Evolutionary conservation across 371 early-diverging fungal species (phyloP), one percentile per base, ranked within the genome.

Genomic region (Mortierella sp.): DNA sequence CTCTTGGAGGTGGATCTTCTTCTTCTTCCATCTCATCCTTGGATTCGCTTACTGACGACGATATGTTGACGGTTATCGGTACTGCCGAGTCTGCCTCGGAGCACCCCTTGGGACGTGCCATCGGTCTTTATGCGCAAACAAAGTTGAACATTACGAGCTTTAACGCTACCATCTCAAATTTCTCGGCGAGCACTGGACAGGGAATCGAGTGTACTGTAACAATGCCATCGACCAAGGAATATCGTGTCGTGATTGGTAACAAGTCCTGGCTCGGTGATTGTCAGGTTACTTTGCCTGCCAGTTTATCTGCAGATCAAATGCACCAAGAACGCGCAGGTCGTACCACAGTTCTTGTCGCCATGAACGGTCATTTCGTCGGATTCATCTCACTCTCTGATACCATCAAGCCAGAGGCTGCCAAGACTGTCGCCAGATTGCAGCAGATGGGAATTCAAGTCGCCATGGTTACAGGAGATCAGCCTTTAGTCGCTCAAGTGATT

Each of bases 401-500:
- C 15, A 69, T 97, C 72, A 94, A 95, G 51, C 93, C 96, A 0
- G 95, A 96, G 70, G 84, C 97, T 0, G 77, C 84, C 31, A 74
- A 85, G 4, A 89, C 94, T 0, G 86, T 98, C 1, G 86, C 86
- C 10, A 89, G 92, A 1, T 82, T 98, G 42, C 87, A 90, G 61
- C 57, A 61, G 2, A 92, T 98, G 89, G 93, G 93, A 23, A 87
- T 97, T 28, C 85, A 86, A 15, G 89, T 89, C 10, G 89, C 92
- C 13, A 97, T 99, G 96, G 92, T 96, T 23, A 98, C 99, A 0
- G 99, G 99, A 19, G 99, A 99, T 75, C 93, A 95, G 63, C 86
- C 83, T 42, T 64, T 92, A 60, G 96, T 98, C 0, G 96, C 97
- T 6, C 76, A 76, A 32, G 88, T 86, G 37, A 92, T 96, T 64